Conservation (phyloP, 2,329 filamentous ascomycete species). For the Thelonectria discophora region DNA sequence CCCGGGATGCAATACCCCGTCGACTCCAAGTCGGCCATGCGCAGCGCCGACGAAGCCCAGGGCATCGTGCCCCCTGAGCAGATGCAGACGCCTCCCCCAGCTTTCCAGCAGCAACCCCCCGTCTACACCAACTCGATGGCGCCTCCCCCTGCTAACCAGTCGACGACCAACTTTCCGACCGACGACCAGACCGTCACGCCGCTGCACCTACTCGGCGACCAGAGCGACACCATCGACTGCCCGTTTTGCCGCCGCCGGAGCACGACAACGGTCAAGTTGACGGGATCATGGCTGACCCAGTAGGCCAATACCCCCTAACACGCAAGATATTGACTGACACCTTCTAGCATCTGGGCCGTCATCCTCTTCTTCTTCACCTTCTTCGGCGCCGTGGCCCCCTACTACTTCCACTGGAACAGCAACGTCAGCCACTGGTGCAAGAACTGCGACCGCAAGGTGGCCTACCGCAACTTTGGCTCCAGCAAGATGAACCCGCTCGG, state of each 20-base stretch:
- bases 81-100: constrained; percentile 6
- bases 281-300: constrained; percentile 38
- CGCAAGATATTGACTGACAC: constrained; percentile 5
- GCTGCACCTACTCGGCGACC: constrained; percentile 37
- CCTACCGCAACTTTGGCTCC: constrained; percentile 23
- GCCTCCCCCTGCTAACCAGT: neutral
- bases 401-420: constrained; percentile 34
- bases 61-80: constrained; percentile 3
- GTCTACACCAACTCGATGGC: neutral
- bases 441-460: constrained; percentile 41
- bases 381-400: constrained; percentile 37
- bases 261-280: constrained; percentile 35
- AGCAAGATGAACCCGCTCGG: constrained; percentile 34
- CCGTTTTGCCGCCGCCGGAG: constrained; percentile 39
- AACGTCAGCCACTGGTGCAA: constrained; percentile 39
- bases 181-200: constrained; percentile 34
- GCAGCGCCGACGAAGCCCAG: constrained; percentile 10
- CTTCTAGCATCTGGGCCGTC: constrained; percentile 21
- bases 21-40: constrained; percentile 7
- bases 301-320: constrained; percentile 18
- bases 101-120: constrained; percentile 1
- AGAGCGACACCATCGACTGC: constrained; percentile 39
- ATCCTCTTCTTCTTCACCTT: constrained; percentile 38
- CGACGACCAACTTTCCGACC: neutral
- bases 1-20: neutral